Conservation (phyloP, 2,329 filamentous ascomycete species). For the Lachnellula hyalina region DNA sequence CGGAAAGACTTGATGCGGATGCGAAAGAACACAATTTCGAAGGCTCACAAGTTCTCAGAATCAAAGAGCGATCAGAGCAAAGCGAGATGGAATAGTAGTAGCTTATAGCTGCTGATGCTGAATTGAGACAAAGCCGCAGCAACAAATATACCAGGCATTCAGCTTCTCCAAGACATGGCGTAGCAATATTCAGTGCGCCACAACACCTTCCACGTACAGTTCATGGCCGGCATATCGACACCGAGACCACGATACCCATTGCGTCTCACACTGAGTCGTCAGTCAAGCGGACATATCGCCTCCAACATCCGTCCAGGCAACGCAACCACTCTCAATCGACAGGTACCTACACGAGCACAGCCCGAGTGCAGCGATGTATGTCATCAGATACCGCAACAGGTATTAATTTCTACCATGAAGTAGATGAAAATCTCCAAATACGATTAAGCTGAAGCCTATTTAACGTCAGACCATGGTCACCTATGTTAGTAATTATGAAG, state of each 20-base stretch:
- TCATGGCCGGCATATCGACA: background rate
- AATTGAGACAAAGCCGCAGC: no score
- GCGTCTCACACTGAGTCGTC: background rate
- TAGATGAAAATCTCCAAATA: no score
- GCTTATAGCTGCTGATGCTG: background rate
- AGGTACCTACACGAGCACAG: conserved; percentile 4
- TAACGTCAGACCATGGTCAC: no score
- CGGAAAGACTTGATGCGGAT: background rate
- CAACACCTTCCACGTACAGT: background rate
- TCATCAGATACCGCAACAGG: background rate
- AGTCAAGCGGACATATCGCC: background rate
- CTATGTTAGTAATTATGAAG: no score
- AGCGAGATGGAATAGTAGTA: background rate
- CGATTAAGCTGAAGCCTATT: no score
- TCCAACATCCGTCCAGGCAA: conserved; percentile 5
- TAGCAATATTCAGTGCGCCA: background rate
- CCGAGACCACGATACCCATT: background rate
- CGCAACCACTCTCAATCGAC: conserved; percentile 3
- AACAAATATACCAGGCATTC: no score
- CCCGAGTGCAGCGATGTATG: background rate
- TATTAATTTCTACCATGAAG: no score
- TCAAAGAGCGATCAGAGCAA: background rate
- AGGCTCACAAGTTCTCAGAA: background rate
- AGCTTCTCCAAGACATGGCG: background rate
- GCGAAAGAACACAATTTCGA: background rate